Base-by-base conservation (phyloP, 768 basidiomycete genomes). In the Boletus rufocinnamomeus region DNA sequence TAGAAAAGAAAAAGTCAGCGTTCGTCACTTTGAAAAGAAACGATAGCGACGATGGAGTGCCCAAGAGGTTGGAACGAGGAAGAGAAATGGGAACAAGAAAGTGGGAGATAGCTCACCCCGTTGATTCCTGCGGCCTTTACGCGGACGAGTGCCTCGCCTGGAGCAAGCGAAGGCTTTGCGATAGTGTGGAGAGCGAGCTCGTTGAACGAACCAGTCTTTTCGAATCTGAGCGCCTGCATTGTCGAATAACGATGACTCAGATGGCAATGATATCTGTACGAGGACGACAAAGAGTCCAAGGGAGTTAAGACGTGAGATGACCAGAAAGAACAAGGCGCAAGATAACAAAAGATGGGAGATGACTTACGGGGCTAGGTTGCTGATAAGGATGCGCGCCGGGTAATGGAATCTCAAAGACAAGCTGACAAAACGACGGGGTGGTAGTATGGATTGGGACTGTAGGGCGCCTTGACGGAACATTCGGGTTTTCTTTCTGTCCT, bases 121-220 rank as follows among this genome's bases (percentile, higher is more conserved):
- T 75, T 74, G 54, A 74, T 62, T 8, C 73, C 74, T 17, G 73
- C 73, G 32, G 73, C 73, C 51, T 54, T 73, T 5, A 75, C 68
- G 11, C 63, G 66, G 52, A 74, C 61, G 9, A 74, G 65, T 14
- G 74, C 74, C 38, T 74, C 74, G 5, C 73, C 74, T 2, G 73
- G 60, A n/a, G 51, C 32, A 41, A 75, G 52, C 46, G 21, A 19
- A 16, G 73, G 73, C 54, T 64, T 75, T 1, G 58, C 51, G 28
- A 74, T n/a, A 6, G 61, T 61, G n/a, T 32, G 50, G 44, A 75
- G 50, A 6, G 54, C 43, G 10, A 74, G 64, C 2, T 65, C 58
- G 45, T 74, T 65, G 30, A 73, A 61, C 4, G 74, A 73, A 17
- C 73, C 73, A 6, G 67, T 67, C 54, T 66, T 65, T 37, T 72